A percentile compares a stretch with the other conserved stretches of the same genome.
phyloP scores from a whole-genome alignment of 257 asterid species.

The Solanum bukasovii region DNA sequence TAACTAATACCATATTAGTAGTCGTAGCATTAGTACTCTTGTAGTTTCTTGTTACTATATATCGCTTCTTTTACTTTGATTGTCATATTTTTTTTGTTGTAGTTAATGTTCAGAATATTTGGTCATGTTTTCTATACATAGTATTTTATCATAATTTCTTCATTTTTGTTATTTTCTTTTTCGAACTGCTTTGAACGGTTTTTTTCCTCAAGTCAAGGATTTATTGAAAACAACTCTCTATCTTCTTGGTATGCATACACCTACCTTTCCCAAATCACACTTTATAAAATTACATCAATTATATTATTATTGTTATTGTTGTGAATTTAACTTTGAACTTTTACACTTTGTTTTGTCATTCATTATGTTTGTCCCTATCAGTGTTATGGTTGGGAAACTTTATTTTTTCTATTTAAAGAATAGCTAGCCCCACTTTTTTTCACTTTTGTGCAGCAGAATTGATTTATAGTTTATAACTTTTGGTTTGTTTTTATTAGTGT shows the following conservation, averaged over 20 bases:
- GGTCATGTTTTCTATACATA: background rate
- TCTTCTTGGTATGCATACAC: background rate
- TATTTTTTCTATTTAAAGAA: background rate
- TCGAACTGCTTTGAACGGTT: no score
- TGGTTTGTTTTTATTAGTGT: background rate
- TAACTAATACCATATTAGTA: no score
- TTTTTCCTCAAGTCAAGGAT: no score
- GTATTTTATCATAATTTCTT: no score
- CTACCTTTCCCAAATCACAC: background rate
- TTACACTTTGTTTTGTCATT: background rate
- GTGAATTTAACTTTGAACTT: background rate
- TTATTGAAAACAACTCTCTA: no score
- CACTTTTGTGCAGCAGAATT: background rate
- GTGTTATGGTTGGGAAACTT: background rate
- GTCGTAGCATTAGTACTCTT: background rate
- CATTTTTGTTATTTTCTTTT: no score
- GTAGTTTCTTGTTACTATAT: background rate
- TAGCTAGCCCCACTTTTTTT: background rate
- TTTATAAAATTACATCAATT: no score
- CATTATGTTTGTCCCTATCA: background rate
- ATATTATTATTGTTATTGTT: background rate
- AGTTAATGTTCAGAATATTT: background rate
- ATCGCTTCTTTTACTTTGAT: background rate
- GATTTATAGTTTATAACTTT: background rate
- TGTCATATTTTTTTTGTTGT: background rate